Conservation (phyloP, 2,329 filamentous ascomycete species). For the Fusarium sp. region DNA sequence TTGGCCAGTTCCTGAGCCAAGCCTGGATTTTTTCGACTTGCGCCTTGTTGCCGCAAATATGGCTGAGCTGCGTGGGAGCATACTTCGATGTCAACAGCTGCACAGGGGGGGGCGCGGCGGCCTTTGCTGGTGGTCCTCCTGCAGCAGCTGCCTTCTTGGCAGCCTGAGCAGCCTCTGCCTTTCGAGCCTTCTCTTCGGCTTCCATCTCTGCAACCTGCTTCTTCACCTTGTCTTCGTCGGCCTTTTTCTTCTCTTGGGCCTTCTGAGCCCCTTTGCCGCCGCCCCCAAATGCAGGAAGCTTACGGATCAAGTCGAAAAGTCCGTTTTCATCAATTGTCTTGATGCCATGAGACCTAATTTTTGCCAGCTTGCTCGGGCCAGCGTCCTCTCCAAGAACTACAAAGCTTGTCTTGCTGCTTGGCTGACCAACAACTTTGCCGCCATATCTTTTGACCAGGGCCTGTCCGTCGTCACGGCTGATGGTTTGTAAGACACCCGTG, state of each 20-base stretch:
- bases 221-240: slow-evolving; percentile 85
- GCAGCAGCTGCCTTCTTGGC: slow-evolving; percentile 58
- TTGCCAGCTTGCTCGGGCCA: slow-evolving; percentile 91
- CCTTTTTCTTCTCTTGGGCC: slow-evolving; percentile 84
- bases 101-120: slow-evolving; percentile 64
- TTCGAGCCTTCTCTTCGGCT: slow-evolving; percentile 75
- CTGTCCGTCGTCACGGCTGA: slow-evolving; percentile 87
- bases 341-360: slow-evolving; percentile 82
- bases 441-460: slow-evolving; percentile 92
- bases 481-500: slow-evolving; percentile 84
- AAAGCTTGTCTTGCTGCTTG: slow-evolving; percentile 93
- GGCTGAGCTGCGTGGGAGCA: slow-evolving; percentile 83
- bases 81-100: slow-evolving; percentile 96
- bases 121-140: slow-evolving; percentile 44
- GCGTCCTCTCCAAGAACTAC: slow-evolving; percentile 93
- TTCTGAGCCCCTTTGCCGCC: slow-evolving; percentile 89
- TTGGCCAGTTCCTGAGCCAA: slow-evolving; percentile 88
- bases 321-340: slow-evolving; percentile 97
- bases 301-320: slow-evolving; percentile 85
- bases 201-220: slow-evolving; percentile 89
- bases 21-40: slow-evolving; percentile 89
- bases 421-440: slow-evolving; percentile 86
- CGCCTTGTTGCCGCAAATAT: slow-evolving; percentile 95
- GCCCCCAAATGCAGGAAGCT: slow-evolving; percentile 87
- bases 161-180: slow-evolving; percentile 65